Conservation (phyloP, 2,329 filamentous ascomycete species). For the Fusarium sp. region DNA sequence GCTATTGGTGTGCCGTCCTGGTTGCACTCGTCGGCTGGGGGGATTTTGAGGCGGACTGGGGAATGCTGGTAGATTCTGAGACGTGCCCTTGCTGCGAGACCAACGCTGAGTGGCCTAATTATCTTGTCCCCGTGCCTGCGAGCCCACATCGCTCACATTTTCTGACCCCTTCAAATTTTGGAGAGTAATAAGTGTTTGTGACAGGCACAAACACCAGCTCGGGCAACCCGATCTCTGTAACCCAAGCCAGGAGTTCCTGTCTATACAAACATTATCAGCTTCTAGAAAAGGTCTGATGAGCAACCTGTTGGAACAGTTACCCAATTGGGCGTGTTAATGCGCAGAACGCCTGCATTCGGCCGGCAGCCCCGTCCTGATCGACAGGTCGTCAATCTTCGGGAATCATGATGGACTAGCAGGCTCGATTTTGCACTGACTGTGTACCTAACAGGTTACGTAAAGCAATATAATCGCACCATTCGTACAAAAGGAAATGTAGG, state of each 20-base stretch:
- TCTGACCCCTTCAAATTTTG: slow-evolving; percentile 46
- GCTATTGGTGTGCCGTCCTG: slow-evolving; percentile 40
- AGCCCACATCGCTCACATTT: slow-evolving; percentile 32
- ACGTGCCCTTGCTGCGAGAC: slow-evolving; percentile 40
- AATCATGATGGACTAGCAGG: slow-evolving; percentile 45
- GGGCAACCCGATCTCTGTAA: slow-evolving; percentile 34
- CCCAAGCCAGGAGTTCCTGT: slow-evolving; percentile 28
- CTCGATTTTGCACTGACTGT: slow-evolving; percentile 21
- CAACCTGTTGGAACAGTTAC: slow-evolving; percentile 30
- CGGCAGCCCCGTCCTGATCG: slow-evolving; percentile 47
- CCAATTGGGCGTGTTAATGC: slow-evolving; percentile 38
- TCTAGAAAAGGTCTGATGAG: slow-evolving; percentile 44
- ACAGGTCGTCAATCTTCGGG: slow-evolving; percentile 51
- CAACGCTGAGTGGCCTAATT: slow-evolving; percentile 30
- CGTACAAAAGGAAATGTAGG: background rate
- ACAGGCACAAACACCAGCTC: slow-evolving; percentile 27
- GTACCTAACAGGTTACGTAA: slow-evolving; percentile 26
- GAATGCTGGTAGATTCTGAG: slow-evolving; percentile 52
- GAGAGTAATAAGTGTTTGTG: slow-evolving; percentile 37
- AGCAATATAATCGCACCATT: slow-evolving; percentile 7
- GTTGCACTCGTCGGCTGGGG: slow-evolving; percentile 43
- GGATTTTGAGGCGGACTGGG: slow-evolving; percentile 44
- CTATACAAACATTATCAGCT: slow-evolving; percentile 25
- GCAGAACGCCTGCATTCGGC: slow-evolving; percentile 35
- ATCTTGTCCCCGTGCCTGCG: slow-evolving; percentile 28